Base-by-base conservation (phyloP, 768 basidiomycete species). In the Boletus edulis region DNA sequence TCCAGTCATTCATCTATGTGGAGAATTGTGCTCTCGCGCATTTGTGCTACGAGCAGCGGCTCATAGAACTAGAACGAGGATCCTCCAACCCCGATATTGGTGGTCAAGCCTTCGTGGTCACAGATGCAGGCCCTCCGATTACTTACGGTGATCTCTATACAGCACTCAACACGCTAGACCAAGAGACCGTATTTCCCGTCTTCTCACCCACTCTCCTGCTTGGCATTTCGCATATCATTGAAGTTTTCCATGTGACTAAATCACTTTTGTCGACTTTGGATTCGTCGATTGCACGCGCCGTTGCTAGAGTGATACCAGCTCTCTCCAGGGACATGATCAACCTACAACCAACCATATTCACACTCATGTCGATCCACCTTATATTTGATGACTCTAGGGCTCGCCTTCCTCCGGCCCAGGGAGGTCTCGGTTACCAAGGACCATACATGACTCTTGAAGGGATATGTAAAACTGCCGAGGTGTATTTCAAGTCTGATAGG, bases 1-100 rank as follows among this genome's bases (percentile, higher is more conserved):
- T 89, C 35, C 82, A 85, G 59, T 85, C 84, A 9, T 87, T 85
- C 67, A 71, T 74, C 62, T 89, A 89, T 59, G 88, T 90, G 56
- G 89, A 91, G 71, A 91, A 91, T 62, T 85, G 82, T 61, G 83
- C 84, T 0, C 72, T 83, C 1, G 84, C 87, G 0, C 89, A 91
- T 65, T 71, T 91, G 18, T 79, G 78, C 60, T 91, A 90, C 67
- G 89, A 91, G 68, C 78, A 77, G 54, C 81, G 87, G 14, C 81
- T 91, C 34, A 72, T 87, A 49, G 87, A 88, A 50, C 58, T 72
- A 41, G 63, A 65, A 52, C 74, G 73, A 52, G 77, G 75, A 48
- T 63, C 64, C 31, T 41, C 59, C 41, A 68, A 77, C 58, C 84
- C 86, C 2, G 86, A 90, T 65, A 81, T 91, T 47, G 86, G 89